These are phyloP conservation scores for Schizopora paradoxa DNA, from an alignment of 1,284 basidiomycete genomes.

Conservation along the genomic window DNA sequence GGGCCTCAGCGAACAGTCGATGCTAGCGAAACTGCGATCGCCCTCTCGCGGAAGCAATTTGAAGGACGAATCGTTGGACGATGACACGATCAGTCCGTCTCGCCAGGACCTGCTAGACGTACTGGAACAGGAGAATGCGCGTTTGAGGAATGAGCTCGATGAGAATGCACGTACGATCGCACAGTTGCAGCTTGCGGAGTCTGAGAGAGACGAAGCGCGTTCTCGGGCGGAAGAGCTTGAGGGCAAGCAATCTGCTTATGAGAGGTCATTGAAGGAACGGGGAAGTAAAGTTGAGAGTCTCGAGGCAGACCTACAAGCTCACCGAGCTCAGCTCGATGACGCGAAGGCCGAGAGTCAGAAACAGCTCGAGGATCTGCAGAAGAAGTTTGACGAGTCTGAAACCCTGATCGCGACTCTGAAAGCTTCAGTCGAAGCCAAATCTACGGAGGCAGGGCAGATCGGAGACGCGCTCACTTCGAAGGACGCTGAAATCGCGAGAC, in stretches of 20 bases:
- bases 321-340: constrained; percentile 41
- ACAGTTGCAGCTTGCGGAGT: constrained; percentile 32
- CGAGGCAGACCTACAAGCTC: constrained; percentile 42
- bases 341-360: constrained; percentile 39
- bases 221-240: constrained; percentile 42
- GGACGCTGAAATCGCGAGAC: constrained; percentile 47
- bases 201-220: constrained; percentile 44
- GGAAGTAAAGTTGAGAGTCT: constrained; percentile 46
- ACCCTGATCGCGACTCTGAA: constrained; percentile 43
- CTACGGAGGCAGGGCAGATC: constrained; percentile 47
- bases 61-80: constrained; percentile 48
- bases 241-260: constrained; percentile 39
- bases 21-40: constrained; percentile 2
- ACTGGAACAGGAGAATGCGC: constrained; percentile 21
- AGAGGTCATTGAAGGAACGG: constrained; percentile 45
- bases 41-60: constrained; percentile 30
- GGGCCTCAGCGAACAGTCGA: constrained; percentile 13
- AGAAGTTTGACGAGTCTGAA: constrained; percentile 44
- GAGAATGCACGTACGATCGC: constrained; percentile 28
- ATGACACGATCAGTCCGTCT: constrained; percentile 28
- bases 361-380: constrained; percentile 42
- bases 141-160: constrained; percentile 20
- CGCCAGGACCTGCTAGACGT: constrained; percentile 17
- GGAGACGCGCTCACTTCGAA: constrained; percentile 47
- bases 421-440: constrained; percentile 47